These are phyloP conservation scores for Xanthoconium separans DNA, from an alignment of 1,284 basidiomycete species.

Conservation along the genomic window DNA sequence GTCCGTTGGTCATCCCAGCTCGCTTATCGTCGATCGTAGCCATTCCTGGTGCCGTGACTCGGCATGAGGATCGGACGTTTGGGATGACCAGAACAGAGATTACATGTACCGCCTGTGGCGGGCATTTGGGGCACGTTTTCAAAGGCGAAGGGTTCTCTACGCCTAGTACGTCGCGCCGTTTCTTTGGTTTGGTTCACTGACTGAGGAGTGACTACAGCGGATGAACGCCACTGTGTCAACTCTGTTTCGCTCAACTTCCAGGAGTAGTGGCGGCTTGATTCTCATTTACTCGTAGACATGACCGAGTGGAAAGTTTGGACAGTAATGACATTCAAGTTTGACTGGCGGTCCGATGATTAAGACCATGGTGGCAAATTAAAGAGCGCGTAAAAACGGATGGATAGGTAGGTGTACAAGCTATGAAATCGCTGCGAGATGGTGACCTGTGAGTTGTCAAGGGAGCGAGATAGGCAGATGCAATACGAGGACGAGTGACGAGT, in stretches of 20 bases:
- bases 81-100: slow-evolving; percentile 75
- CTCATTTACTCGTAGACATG: too few species aligned
- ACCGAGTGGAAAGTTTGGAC: too few species aligned
- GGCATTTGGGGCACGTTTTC: slow-evolving; percentile 94
- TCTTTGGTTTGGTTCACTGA: slow-evolving; percentile 20
- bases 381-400: slow-evolving; percentile 9
- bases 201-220: slow-evolving; percentile 42
- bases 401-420: slow-evolving; percentile 23
- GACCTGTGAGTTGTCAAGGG: slow-evolving; percentile 10
- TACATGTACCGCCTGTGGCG: slow-evolving; percentile 81
- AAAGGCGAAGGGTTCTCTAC: slow-evolving; percentile 81
- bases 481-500: slow-evolving; percentile 1
- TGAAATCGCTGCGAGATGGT: slow-evolving; percentile 20
- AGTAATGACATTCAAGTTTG: too few species aligned
- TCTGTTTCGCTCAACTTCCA: slow-evolving; percentile 83
- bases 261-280: slow-evolving; percentile 32
- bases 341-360: not conserved
- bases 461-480: slow-evolving; percentile 14
- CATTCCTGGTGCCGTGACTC: slow-evolving; percentile 85
- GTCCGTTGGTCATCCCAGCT: not conserved
- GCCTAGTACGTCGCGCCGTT: slow-evolving; percentile 53
- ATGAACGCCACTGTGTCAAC: slow-evolving; percentile 91
- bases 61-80: slow-evolving; percentile 58
- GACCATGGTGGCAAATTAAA: slow-evolving; percentile 21
- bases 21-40: slow-evolving; percentile 44